These are phyloP conservation scores for Populus hybrid DNA, from an alignment of 441 rosid genomes.

Conservation along the genomic window DNA sequence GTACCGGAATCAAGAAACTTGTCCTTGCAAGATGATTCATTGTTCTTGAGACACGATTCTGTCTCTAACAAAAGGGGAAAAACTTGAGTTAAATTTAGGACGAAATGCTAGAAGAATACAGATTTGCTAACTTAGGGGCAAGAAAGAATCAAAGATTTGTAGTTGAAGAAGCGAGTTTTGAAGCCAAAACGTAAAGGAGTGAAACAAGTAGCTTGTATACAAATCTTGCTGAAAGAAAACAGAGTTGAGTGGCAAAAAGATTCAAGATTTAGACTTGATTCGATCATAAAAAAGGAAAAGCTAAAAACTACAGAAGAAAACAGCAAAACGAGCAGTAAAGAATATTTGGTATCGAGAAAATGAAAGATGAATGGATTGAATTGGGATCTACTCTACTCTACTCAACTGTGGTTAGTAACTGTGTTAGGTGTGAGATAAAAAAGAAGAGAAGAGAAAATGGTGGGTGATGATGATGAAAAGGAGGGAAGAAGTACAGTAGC, in stretches of 20 bases:
- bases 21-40: conserved; percentile 33
- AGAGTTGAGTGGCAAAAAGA: neutral
- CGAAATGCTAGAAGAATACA: neutral
- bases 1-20: conserved; percentile 23
- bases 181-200: neutral
- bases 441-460: neutral
- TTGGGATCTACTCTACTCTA: neutral
- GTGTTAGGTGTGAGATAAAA: neutral
- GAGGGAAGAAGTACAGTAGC: neutral
- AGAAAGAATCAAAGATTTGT: neutral
- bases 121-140: too few species aligned
- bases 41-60: neutral
- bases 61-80: neutral
- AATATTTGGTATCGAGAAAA: conserved; percentile 8
- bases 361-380: neutral
- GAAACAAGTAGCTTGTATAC: neutral
- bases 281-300: neutral
- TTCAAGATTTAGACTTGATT: neutral
- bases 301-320: conserved; percentile 7
- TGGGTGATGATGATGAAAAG: neutral
- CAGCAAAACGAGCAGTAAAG: conserved; percentile 5
- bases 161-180: neutral
- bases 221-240: neutral
- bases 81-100: neutral
- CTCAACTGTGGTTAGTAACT: too few species aligned